Base-by-base conservation (phyloP, 257 asterid species). In the Parsonsia alboflavescens region DNA sequence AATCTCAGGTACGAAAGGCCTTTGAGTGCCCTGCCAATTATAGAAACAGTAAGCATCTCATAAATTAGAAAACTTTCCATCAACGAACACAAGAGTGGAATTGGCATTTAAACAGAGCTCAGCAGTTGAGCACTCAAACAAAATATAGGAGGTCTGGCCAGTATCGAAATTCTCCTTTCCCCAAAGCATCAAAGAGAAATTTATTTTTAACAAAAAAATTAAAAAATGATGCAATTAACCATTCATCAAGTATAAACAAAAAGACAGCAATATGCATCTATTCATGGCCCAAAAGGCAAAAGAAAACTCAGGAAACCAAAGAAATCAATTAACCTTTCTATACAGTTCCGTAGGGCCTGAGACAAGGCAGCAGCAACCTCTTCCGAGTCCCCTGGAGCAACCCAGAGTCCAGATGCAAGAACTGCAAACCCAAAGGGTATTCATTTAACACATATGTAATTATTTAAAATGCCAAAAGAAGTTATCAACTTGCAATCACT, bases 321-420 rank as follows among this genome's bases (percentile, higher is more conserved):
- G 15, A 52, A 70, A 70, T 17, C 7, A 9, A 26, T 52, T 61
- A 70, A 95, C 99, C 98, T 90, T 85, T 92, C 99, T 56, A 95
- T 82, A 82, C 89, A 87, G 81, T 92, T 95, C 85, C 93, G 85
- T 56, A 95, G 82, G 74, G 99, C 97, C 86, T 95, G 99, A n/a
- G 98, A 89, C 71, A 95, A 80, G 70, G 99, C 98, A 80, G 91
- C 86, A 50, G 96, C 91, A 84, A 95, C 93, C 89, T 92, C 99
- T 86, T 95, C 98, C 12, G 99, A 90, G 81, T 95, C 99, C 54
- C 99, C 99, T 66, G 99, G 99, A 73, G 99, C 92, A 84, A 95
- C 88, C 98, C 99, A 95, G 76, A 92, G 89, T 83, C 98, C 99
- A 79, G 96, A 92, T 73, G 97, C 96, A 72, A 92, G 88, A 75